Evolutionary conservation across 495 filamentous ascomycete species (phyloP).

Genomic region (Penicillium cinerascens): DNA sequence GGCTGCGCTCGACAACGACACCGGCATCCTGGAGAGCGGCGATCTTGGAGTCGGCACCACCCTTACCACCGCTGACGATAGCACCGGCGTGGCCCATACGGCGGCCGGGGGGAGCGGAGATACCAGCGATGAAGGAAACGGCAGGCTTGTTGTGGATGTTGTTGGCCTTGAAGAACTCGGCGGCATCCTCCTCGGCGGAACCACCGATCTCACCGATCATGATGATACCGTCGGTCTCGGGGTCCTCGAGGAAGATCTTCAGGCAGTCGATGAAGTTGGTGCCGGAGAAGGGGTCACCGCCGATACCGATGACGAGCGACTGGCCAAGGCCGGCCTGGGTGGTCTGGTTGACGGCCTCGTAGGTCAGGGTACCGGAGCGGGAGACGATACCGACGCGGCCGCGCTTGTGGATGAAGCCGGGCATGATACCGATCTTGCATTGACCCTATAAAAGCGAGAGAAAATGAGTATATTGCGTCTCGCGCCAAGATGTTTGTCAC

Average conservation of each 20-base stretch:
- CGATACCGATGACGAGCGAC: constrained; percentile 96
- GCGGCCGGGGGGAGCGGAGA: constrained; percentile 91
- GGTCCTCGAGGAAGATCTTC: constrained; percentile 91
- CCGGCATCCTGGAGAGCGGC: constrained; percentile 86
- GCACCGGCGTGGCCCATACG: constrained; percentile 98
- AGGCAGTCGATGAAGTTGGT: constrained; percentile 99
- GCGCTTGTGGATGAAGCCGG: constrained; percentile 99
- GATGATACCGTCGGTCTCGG: constrained; percentile 98
- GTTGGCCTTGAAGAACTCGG: constrained; percentile 88
- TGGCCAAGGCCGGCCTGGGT: constrained; percentile 95
- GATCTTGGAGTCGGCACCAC: constrained; percentile 97
- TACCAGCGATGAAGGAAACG: constrained; percentile 97
- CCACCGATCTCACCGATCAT: constrained; percentile 99
- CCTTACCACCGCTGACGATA: constrained; percentile 96
- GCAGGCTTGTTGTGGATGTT: constrained; percentile 94
- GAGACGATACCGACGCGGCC: constrained; percentile 98
- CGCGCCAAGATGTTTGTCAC: constrained; percentile 12
- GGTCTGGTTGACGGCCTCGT: constrained; percentile 99
- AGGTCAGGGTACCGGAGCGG: constrained; percentile 95
- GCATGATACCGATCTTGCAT: constrained; percentile 99
- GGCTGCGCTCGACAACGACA: constrained; percentile 93
- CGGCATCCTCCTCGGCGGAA: constrained; percentile 94
- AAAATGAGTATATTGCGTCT: constrained; percentile 6
- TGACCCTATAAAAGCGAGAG: constrained; percentile 60
- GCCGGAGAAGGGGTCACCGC: constrained; percentile 96